Evolutionary conservation across 2,329 filamentous ascomycete genomes (phyloP), one percentile per base, ranked within the genome.

Genomic region (Cercospora zeae-maydis): DNA sequence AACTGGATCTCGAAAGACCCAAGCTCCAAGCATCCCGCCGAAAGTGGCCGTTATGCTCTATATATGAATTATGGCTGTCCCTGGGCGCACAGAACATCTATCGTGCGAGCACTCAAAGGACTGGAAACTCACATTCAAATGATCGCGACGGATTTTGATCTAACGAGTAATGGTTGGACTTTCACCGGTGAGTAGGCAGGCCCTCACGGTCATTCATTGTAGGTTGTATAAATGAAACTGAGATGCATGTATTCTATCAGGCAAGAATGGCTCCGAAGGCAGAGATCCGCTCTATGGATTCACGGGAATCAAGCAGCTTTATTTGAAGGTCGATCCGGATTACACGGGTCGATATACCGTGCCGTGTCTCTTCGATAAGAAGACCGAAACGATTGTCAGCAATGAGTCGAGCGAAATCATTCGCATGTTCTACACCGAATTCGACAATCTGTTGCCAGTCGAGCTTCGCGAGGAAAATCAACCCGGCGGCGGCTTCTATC

Each of bases 361-460:
- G 19, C 92, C 92, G 0, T 85, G 91, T 27, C 80, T 96, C 55
- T 90, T 85, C 80, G 88, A 91, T 68, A 88, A 86, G 73, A 85
- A 88, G 73, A 80, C 80, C 42, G 70, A 75, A 59, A 85, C 81
- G 24, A 95, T 96, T 71, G 92, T 96, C 65, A 93, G 84, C 83
- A 96, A 96, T 69, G 92, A 96, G 82, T 91, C 89, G 76, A 87
- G 88, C 67, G 92, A 96, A 79, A 96, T 96, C 73, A 87, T 96
- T 75, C 87, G 92, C 72, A 96, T 96, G 90, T 81, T 96, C 62
- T 90, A 90, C 73, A 83, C 82, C 36, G 91, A 86, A 76, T 98
- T 98, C 74, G 87, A 98, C 55, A 73, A 75, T n/a, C 58, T 81
- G 21, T 61, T 82, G 21, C 75, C 76, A 0, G 66, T 69, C 53